Evolutionary conservation across 2,329 filamentous ascomycete species (phyloP).

Genomic region (Ceratocystis cacaofunesta): DNA sequence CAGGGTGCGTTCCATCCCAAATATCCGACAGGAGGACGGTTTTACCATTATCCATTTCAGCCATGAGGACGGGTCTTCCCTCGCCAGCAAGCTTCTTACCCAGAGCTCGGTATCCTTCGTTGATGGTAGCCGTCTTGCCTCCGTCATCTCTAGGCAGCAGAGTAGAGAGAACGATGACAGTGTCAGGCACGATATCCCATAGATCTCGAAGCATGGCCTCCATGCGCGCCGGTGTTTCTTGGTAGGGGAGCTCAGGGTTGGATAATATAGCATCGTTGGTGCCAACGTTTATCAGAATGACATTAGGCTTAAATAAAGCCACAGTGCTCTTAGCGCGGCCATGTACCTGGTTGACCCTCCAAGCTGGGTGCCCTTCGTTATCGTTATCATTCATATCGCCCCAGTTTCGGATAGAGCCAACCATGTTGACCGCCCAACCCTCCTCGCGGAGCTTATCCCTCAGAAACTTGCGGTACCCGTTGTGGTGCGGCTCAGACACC

Average conservation of each 20-base stretch:
- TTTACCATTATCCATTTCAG: conserved; percentile 15
- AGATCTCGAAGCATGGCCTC: conserved; percentile 18
- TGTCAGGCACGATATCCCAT: conserved; percentile 16
- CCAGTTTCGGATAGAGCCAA: conserved; percentile 25
- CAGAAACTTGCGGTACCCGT: conserved; percentile 27
- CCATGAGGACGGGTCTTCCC: conserved; percentile 18
- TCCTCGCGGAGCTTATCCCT: conserved; percentile 21
- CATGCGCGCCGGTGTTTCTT: conserved; percentile 14
- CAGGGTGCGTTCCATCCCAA: conserved; percentile 28
- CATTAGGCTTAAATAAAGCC: conserved; percentile 18
- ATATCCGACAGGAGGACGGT: conserved; percentile 21
- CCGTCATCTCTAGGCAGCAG: conserved; percentile 20
- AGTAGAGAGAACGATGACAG: conserved; percentile 19
- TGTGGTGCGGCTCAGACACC: conserved; percentile 16
- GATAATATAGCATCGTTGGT: conserved; percentile 20
- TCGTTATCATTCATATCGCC: conserved; percentile 26
- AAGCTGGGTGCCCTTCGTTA: conserved; percentile 19
- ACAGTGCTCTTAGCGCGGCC: conserved; percentile 2
- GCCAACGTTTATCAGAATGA: conserved; percentile 20
- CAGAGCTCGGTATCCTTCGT: conserved; percentile 24
- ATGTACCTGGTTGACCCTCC: conserved; percentile 12
- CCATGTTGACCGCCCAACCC: conserved; percentile 27
- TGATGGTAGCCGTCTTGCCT: conserved; percentile 23
- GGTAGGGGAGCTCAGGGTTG: background rate
- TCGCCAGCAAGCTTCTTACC: conserved; percentile 15